These are phyloP conservation scores for Fusarium palustre DNA, from an alignment of 2,329 filamentous ascomycete species.

Conservation along the genomic window DNA sequence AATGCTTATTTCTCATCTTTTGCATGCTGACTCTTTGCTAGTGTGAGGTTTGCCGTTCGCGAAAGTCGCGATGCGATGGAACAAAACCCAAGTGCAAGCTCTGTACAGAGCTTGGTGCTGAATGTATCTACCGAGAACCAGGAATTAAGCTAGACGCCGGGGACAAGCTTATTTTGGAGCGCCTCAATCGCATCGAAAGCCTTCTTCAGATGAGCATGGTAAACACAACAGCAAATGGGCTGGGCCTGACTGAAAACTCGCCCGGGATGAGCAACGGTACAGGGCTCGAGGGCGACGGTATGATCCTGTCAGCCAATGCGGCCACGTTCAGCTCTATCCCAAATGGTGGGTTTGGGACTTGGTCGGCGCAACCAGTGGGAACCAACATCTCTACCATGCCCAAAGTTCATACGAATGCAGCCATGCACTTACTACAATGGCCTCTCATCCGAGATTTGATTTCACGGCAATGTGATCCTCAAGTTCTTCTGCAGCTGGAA, in stretches of 20 bases:
- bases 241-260: slow-evolving; percentile 70
- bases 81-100: slow-evolving; percentile 86
- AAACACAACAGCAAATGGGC: slow-evolving; percentile 60
- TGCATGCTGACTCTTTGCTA: slow-evolving; percentile 51
- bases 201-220: slow-evolving; percentile 78
- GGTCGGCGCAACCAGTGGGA: slow-evolving; percentile 66
- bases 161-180: slow-evolving; percentile 86
- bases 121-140: slow-evolving; percentile 86
- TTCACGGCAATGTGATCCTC: slow-evolving; percentile 80
- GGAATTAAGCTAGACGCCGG: slow-evolving; percentile 89
- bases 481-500: slow-evolving; percentile 83
- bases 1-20: slow-evolving; percentile 1
- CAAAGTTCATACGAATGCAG: slow-evolving; percentile 84
- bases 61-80: slow-evolving; percentile 83
- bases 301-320: slow-evolving; percentile 58
- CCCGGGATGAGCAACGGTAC: slow-evolving; percentile 74
- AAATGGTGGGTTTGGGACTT: slow-evolving; percentile 76
- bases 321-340: slow-evolving; percentile 67
- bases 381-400: slow-evolving; percentile 87
- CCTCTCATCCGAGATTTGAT: slow-evolving; percentile 83
- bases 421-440: slow-evolving; percentile 82
- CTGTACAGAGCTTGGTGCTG: slow-evolving; percentile 82
- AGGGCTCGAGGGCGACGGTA: slow-evolving; percentile 67
- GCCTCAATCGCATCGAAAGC: slow-evolving; percentile 80
- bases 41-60: slow-evolving; percentile 85